These are phyloP conservation scores for Alternaria ventricosa DNA, from an alignment of 2,329 filamentous ascomycete genomes.

Conservation along the genomic window DNA sequence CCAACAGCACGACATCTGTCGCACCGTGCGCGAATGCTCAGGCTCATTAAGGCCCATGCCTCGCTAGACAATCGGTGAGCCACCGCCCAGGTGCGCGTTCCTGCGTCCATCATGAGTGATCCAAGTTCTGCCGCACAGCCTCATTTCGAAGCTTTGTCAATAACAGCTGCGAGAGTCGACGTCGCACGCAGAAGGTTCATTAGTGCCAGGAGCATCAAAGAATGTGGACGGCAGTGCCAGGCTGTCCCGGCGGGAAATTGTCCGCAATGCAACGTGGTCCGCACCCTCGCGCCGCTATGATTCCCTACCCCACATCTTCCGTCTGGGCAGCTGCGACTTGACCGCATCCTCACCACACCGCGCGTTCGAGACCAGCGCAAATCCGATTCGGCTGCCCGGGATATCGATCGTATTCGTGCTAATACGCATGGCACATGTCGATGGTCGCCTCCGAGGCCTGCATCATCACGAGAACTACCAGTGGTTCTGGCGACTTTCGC, in stretches of 20 bases:
- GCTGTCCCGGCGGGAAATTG: background rate
- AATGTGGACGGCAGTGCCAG: background rate
- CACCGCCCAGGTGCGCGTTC: background rate
- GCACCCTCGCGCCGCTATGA: background rate
- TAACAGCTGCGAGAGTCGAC: background rate
- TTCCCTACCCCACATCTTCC: background rate
- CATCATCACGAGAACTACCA: background rate
- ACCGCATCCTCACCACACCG: background rate
- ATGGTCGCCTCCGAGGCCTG: background rate
- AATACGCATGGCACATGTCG: background rate
- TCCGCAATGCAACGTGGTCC: background rate
- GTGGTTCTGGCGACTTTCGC: background rate
- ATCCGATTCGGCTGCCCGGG: background rate
- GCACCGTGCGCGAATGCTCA: background rate
- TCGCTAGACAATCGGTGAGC: background rate
- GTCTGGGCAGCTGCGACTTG: conserved; percentile 1
- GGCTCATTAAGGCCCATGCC: background rate
- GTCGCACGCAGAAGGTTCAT: background rate
- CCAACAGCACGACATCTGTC: background rate
- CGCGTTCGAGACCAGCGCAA: background rate
- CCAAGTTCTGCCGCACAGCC: background rate
- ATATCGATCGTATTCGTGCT: background rate
- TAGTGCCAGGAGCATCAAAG: background rate
- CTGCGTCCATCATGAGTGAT: background rate
- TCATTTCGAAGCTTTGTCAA: background rate